These are phyloP conservation scores for Biscogniauxia marginata DNA, from an alignment of 2,329 filamentous ascomycete species.

Conservation along the genomic window DNA sequence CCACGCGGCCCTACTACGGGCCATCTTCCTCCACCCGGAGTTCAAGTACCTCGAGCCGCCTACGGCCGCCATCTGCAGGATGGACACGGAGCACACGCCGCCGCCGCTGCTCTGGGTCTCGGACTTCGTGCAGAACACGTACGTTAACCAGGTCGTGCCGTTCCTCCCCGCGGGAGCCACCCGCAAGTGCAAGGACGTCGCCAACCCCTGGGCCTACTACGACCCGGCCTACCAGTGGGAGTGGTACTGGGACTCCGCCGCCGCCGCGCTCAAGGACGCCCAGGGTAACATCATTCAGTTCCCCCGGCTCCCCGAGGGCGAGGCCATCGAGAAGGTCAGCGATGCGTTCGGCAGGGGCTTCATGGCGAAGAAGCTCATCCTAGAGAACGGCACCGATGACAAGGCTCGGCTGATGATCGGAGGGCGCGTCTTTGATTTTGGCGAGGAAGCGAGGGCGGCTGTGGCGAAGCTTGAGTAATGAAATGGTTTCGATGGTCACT, in stretches of 20 bases:
- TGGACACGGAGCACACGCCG: slow-evolving; percentile 20
- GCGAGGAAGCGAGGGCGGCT: slow-evolving; percentile 17
- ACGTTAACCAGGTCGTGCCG: slow-evolving; percentile 28
- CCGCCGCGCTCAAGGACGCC: slow-evolving; percentile 18
- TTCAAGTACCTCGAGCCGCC: slow-evolving; percentile 27
- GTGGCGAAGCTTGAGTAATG: not conserved
- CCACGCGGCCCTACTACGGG: slow-evolving; percentile 27
- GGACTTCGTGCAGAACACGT: slow-evolving; percentile 32
- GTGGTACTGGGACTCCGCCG: slow-evolving; percentile 29
- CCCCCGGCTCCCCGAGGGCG: slow-evolving; percentile 14
- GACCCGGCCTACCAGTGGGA: slow-evolving; percentile 28
- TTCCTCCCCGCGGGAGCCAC: slow-evolving; percentile 29
- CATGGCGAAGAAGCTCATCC: slow-evolving; percentile 27
- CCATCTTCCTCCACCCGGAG: slow-evolving; percentile 25
- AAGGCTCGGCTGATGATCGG: slow-evolving; percentile 25
- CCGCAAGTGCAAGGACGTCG: slow-evolving; percentile 29
- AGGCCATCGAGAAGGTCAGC: slow-evolving; percentile 9
- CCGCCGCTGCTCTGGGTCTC: slow-evolving; percentile 23
- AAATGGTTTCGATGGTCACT: too few species aligned
- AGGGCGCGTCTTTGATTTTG: slow-evolving; percentile 28
- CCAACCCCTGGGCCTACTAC: slow-evolving; percentile 31
- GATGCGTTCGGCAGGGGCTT: slow-evolving; percentile 23
- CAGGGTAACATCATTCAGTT: slow-evolving; percentile 22
- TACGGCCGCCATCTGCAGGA: slow-evolving; percentile 20
- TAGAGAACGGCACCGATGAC: slow-evolving; percentile 28